Percentiles rank a stretch among this genome's conserved stretches.
These are phyloP conservation scores for Populus pruinosa DNA, from an alignment of 345 rosid species.

Conservation along the genomic window DNA sequence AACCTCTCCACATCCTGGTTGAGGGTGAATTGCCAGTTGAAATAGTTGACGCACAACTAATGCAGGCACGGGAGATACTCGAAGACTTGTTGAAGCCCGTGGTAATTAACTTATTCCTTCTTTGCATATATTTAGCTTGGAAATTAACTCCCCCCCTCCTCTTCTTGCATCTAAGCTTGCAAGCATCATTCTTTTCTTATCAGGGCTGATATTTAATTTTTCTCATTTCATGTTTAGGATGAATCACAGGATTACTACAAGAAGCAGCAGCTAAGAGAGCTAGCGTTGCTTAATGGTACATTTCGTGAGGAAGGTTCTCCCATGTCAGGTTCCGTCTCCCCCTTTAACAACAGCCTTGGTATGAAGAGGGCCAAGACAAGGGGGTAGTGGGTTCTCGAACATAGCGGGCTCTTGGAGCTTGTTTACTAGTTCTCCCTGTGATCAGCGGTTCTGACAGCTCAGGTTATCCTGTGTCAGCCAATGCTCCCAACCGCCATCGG, in stretches of 20 bases:
- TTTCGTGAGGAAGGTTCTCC: conserved; percentile 92
- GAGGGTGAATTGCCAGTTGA: conserved; percentile 95
- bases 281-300: conserved; percentile 88
- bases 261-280: conserved; percentile 95
- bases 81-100: conserved; percentile 88
- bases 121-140: not conserved
- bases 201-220: not conserved
- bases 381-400: conserved; percentile 38
- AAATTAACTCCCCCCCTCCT: not conserved
- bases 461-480: conserved; percentile 30
- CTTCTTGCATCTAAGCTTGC: not conserved
- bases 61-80: conserved; percentile 92
- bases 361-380: conserved; percentile 97
- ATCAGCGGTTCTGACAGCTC: conserved; percentile 24
- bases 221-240: conserved; percentile 40
- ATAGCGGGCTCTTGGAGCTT: conserved; percentile 28
- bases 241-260: conserved; percentile 94
- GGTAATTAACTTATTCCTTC: conserved; percentile 35
- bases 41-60: conserved; percentile 78
- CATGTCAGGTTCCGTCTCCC: conserved; percentile 90
- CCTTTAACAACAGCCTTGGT: conserved; percentile 80
- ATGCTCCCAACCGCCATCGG: conserved; percentile 42
- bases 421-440: conserved; percentile 23
- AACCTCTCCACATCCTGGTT: conserved; percentile 87
- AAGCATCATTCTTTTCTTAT: not conserved